Conservation (phyloP, 805 yeast genomes). For the Wickerhamomyces ciferrii region DNA sequence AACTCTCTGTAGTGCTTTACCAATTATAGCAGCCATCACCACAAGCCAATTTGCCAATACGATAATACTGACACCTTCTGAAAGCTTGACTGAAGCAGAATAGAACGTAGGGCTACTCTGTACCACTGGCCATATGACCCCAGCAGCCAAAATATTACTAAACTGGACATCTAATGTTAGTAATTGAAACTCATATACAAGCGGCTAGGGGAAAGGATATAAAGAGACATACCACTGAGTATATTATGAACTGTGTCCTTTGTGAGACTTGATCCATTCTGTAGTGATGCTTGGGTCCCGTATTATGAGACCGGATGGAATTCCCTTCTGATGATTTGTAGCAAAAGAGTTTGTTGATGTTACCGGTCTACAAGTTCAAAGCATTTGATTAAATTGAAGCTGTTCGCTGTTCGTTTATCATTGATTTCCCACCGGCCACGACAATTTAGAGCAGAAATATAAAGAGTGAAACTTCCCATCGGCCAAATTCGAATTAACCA, state of each 20-base stretch:
- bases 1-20: slow-evolving; percentile 43
- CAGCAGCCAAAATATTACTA: slow-evolving; percentile 30
- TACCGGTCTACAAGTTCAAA: too few relatives aligned
- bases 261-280: slow-evolving; percentile 9
- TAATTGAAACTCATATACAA: not conserved
- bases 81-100: slow-evolving; percentile 40
- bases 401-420: not conserved
- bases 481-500: too few relatives aligned
- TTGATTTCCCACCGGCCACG: not conserved
- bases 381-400: not conserved
- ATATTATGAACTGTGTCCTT: slow-evolving; percentile 10
- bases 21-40: slow-evolving; percentile 29
- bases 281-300: not conserved
- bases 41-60: slow-evolving; percentile 40
- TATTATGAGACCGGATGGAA: not conserved
- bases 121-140: slow-evolving; percentile 32
- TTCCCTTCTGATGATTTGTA: not conserved
- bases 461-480: not conserved
- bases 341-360: too few relatives aligned
- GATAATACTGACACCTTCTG: slow-evolving; percentile 42
- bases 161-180: slow-evolving; percentile 13
- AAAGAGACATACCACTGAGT: slow-evolving; percentile 7
- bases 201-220: not conserved
- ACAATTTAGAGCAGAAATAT: not conserved
- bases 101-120: slow-evolving; percentile 37